Conservation (phyloP, 148 eudicot species). For the Chenopodium formosanum region DNA sequence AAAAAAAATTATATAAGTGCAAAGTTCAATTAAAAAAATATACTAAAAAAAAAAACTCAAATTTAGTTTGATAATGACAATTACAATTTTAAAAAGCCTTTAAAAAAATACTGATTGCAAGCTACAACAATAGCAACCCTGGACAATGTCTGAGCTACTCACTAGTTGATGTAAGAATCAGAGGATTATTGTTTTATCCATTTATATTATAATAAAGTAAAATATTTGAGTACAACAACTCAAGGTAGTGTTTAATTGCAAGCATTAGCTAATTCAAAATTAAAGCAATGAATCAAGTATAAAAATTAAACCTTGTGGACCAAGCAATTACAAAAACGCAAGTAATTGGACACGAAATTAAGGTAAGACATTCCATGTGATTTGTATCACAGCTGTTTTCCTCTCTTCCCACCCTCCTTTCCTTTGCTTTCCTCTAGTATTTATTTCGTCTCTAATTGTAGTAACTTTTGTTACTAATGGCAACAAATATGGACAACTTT, state of each 20-base stretch:
- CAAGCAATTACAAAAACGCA: slow-evolving; percentile 15
- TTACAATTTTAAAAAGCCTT: too few relatives aligned
- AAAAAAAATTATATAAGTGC: too few relatives aligned
- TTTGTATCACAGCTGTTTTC: not conserved
- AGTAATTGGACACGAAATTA: not conserved
- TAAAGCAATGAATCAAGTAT: not conserved
- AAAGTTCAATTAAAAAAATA: too few relatives aligned
- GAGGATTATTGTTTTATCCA: too few relatives aligned
- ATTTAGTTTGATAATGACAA: too few relatives aligned
- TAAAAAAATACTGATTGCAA: too few relatives aligned
- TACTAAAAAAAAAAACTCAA: too few relatives aligned
- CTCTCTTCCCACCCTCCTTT: not conserved
- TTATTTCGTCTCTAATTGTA: not conserved
- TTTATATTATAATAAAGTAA: too few relatives aligned
- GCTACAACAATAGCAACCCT: too few relatives aligned
- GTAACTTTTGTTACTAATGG: not conserved
- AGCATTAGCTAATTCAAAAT: not conserved
- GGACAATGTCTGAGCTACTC: too few relatives aligned
- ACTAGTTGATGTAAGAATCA: too few relatives aligned
- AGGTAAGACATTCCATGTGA: slow-evolving; percentile 18
- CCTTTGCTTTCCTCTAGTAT: not conserved
- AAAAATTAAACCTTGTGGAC: not conserved
- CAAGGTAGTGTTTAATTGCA: not conserved
- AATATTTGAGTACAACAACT: not conserved
- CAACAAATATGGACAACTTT: not conserved